Evolutionary conservation across 306 rosid species (phyloP), one percentile per base, ranked within the genome.

Genomic region (Vicia faba): DNA sequence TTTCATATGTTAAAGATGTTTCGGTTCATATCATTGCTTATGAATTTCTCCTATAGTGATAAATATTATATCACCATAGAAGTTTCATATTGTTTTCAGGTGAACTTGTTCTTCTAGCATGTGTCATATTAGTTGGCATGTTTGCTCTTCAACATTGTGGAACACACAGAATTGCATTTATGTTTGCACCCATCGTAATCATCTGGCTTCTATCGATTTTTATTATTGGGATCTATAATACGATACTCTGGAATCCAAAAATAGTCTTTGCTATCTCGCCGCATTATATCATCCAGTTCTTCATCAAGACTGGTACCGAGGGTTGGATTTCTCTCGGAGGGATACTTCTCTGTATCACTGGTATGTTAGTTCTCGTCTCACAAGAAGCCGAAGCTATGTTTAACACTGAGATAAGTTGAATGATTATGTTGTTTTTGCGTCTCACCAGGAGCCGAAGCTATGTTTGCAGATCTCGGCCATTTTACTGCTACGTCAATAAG

Each of bases 281-380:
- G 13, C 63, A 84, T 58, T 88, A 91, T 75, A 73, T 84, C 44
- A 26, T 85, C 81, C 84, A 84, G 83, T 91, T 88, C 79, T 91
- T 91, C 26, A 61, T 35, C 16, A 70, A 71, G 72, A 84, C 90
- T 28, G 88, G 90, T 59, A 83, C 71, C 71, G 90, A 82, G 48
- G 95, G 97, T 45, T 91, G 95, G 92, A 81, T 91, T 73, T 84
- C 97, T 71, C 92, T 91, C 2, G 97, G 97, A 66, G 97, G 95
- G 68, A 39, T 91, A 74, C 92, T 91, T 81, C 92, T 91, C n/a
- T 78, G 87, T 48, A 88, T 78, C 66, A 88, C 97, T 55, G 97
- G 97, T 90, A 85, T 60, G 91, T 76, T 72, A 57, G 43, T 76
- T 58, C 69, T 71, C 23, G 59, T 39, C 57, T 25, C 49, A 11